Conservation (phyloP, 352 stramenopile species). For the Globisporangium recalcitrans region DNA sequence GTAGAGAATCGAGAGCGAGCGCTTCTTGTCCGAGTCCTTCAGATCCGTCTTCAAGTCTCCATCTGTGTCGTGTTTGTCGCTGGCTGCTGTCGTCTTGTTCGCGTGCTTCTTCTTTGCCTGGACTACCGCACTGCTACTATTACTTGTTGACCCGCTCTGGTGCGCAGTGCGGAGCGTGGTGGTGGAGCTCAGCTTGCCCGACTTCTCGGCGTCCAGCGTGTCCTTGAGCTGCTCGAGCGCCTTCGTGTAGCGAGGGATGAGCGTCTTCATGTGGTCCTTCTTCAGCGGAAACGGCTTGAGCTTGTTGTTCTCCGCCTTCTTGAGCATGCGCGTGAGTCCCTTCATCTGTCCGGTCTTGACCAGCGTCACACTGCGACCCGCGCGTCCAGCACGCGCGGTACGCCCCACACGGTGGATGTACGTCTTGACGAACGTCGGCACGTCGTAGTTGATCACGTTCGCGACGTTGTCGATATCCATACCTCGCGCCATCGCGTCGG, state of each 20-base stretch:
- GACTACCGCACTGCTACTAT: neutral
- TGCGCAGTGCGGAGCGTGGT: slow-evolving; percentile 28
- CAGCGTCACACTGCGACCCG: slow-evolving; percentile 69
- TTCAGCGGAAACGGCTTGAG: slow-evolving; percentile 60
- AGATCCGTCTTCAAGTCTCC: slow-evolving; percentile 29
- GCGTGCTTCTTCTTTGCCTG: slow-evolving; percentile 13
- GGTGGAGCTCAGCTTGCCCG: slow-evolving; percentile 52
- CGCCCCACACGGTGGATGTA: slow-evolving; percentile 88
- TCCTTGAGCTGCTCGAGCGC: slow-evolving; percentile 72
- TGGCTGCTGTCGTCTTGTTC: neutral
- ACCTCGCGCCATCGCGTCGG: slow-evolving; percentile 90
- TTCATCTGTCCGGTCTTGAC: slow-evolving; percentile 84
- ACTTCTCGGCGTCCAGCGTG: slow-evolving; percentile 72
- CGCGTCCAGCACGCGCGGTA: slow-evolving; percentile 74
- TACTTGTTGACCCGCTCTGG: neutral
- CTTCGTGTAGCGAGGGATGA: slow-evolving; percentile 66
- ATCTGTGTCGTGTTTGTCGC: neutral
- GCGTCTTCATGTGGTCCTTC: slow-evolving; percentile 72
- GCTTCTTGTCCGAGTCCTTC: slow-evolving; percentile 42
- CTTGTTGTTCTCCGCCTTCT: slow-evolving; percentile 78
- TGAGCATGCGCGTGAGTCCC: slow-evolving; percentile 73
- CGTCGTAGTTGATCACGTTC: slow-evolving; percentile 94
- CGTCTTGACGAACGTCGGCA: slow-evolving; percentile 89
- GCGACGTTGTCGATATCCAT: slow-evolving; percentile 91
- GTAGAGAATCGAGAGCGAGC: slow-evolving; percentile 47